These are phyloP conservation scores for Cutaneotrichosporon mucoides DNA, from an alignment of 1,284 basidiomycete species.

Conservation along the genomic window DNA sequence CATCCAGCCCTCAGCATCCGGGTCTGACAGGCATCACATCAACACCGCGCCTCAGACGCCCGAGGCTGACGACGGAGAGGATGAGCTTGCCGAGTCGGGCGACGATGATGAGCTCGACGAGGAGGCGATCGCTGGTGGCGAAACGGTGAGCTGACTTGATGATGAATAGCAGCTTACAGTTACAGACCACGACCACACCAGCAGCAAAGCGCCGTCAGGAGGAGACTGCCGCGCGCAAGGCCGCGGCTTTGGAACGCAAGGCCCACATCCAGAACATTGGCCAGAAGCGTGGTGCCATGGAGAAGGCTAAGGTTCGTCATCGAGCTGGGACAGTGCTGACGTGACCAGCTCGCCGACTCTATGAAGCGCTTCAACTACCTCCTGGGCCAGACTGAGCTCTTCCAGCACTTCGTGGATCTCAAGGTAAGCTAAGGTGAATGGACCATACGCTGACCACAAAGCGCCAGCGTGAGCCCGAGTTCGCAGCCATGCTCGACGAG, in stretches of 20 bases:
- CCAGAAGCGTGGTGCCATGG: conserved; percentile 42
- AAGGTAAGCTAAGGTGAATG: conserved; percentile 58
- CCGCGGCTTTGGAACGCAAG: conserved; percentile 38
- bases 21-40: conserved; percentile 39
- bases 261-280: conserved; percentile 43
- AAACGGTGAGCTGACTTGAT: background rate
- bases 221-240: conserved; percentile 34
- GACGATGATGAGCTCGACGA: conserved; percentile 36
- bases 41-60: conserved; percentile 39
- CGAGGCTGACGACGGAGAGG: conserved; percentile 28
- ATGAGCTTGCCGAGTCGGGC: conserved; percentile 29
- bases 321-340: background rate
- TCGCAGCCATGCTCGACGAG: conserved; percentile 78
- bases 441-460: conserved; percentile 42
- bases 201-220: conserved; percentile 33
- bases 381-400: conserved; percentile 89
- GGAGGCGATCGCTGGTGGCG: conserved; percentile 16
- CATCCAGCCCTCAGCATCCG: conserved; percentile 34
- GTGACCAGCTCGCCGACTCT: conserved; percentile 74
- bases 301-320: conserved; percentile 44
- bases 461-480: conserved; percentile 89
- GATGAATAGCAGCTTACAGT: background rate
- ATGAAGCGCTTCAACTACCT: conserved; percentile 94
- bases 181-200: conserved; percentile 23
- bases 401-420: conserved; percentile 93